Percentiles rank a stretch among this genome's conserved stretches.
phyloP scores from a whole-genome alignment of 2,329 filamentous ascomycete species.

The Colletotrichum navitas region DNA sequence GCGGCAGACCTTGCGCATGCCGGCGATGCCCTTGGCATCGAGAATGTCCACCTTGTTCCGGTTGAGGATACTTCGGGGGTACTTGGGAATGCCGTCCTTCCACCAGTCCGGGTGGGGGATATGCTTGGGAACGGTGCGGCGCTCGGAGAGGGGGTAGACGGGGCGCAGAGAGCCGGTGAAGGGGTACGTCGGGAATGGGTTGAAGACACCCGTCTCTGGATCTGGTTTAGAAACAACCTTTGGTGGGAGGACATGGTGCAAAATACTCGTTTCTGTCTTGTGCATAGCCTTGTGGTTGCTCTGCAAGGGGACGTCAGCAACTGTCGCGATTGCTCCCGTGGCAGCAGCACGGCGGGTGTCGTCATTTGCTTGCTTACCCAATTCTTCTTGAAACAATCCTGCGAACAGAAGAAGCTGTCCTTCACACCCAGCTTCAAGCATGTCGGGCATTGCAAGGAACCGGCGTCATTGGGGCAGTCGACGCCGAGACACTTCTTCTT shows the following conservation, averaged over 20 bases:
- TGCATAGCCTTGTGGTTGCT: constrained; percentile 84
- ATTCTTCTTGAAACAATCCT: constrained; percentile 98
- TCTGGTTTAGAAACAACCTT: constrained; percentile 91
- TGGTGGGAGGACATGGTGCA: constrained; percentile 80
- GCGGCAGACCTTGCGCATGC: constrained; percentile 92
- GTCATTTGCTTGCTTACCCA: constrained; percentile 77
- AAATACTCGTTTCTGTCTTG: constrained; percentile 82
- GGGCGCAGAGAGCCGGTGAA: constrained; percentile 87
- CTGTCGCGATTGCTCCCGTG: constrained; percentile 25
- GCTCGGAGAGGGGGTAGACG: constrained; percentile 84
- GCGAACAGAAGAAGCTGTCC: constrained; percentile 96
- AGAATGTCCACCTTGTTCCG: constrained; percentile 87
- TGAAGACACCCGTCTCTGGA: constrained; percentile 89
- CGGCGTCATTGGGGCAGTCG: constrained; percentile 89
- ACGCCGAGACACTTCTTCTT: constrained; percentile 82
- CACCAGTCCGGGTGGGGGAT: constrained; percentile 92
- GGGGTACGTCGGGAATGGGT: constrained; percentile 89
- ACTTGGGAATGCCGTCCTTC: constrained; percentile 80
- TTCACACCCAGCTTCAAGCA: constrained; percentile 90
- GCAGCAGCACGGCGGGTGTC: not conserved
- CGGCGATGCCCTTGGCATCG: constrained; percentile 83
- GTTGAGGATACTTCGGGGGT: constrained; percentile 70
- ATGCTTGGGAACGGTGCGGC: constrained; percentile 79
- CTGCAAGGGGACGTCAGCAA: constrained; percentile 58
- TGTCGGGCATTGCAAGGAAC: constrained; percentile 90